Percentiles rank a stretch among this genome's conserved stretches.
phyloP scores from a whole-genome alignment of 2,329 filamentous ascomycete species.

The Neofusicoccum parvum region DNA sequence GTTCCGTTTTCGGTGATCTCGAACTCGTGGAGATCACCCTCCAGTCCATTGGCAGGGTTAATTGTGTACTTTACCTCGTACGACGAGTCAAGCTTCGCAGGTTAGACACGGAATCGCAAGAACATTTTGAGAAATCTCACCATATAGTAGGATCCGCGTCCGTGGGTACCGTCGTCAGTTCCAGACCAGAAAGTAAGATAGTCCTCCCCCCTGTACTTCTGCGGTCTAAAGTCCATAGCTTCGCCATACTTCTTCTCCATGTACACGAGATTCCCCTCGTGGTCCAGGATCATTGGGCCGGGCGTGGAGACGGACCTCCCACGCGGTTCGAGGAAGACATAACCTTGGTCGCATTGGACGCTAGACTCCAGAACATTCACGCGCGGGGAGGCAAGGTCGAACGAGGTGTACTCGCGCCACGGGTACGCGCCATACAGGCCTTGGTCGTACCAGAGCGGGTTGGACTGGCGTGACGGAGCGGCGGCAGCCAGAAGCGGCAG shows the following conservation, averaged over 20 bases:
- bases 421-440: conserved; percentile 20
- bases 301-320: conserved; percentile 22
- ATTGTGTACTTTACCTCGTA: conserved; percentile 23
- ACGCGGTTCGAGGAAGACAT: conserved; percentile 23
- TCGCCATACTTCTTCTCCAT: conserved; percentile 31
- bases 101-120: not conserved
- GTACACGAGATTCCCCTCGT: conserved; percentile 38
- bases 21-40: conserved; percentile 48
- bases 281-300: conserved; percentile 39
- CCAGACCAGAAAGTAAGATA: conserved; percentile 45
- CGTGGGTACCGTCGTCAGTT: conserved; percentile 33
- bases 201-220: conserved; percentile 36
- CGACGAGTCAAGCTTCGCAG: conserved; percentile 21
- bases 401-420: conserved; percentile 17
- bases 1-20: conserved; percentile 47
- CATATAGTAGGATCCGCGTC: conserved; percentile 39
- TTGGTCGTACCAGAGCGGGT: conserved; percentile 22
- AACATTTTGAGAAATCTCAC: conserved; percentile 12
- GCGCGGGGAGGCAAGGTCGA: conserved; percentile 21
- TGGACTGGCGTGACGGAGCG: conserved; percentile 12
- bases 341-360: conserved; percentile 24
- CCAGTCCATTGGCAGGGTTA: conserved; percentile 27
- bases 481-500: conserved; percentile 7
- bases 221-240: conserved; percentile 32
- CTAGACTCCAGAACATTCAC: conserved; percentile 24